Percentiles rank a stretch among this genome's conserved stretches.
These are phyloP conservation scores for Primulina eburnea DNA, from an alignment of 257 asterid species.

Conservation along the genomic window DNA sequence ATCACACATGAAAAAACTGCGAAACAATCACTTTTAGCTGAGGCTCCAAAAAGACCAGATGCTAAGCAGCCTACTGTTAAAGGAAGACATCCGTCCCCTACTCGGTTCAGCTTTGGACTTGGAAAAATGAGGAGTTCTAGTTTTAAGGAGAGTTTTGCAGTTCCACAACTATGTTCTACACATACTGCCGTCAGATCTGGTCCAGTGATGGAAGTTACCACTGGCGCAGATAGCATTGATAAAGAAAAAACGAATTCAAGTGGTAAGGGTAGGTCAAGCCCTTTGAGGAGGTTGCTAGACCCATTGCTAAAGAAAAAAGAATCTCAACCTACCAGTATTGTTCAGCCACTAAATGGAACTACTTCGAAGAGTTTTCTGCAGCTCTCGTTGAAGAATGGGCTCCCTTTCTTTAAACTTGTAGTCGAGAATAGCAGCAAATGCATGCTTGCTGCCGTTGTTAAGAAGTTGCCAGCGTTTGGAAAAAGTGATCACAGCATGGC, in stretches of 20 bases:
- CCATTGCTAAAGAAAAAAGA: slow-evolving; percentile 65
- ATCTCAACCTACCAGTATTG: slow-evolving; percentile 39
- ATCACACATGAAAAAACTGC: slow-evolving; percentile 26
- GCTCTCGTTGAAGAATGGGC: slow-evolving; percentile 62
- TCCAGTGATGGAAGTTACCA: slow-evolving; percentile 38
- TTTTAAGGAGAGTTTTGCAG: slow-evolving; percentile 68
- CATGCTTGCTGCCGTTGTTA: slow-evolving; percentile 75
- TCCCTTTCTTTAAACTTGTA: slow-evolving; percentile 75
- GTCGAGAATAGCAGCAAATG: slow-evolving; percentile 57
- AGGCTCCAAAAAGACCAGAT: slow-evolving; percentile 37
- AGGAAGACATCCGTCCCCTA: slow-evolving; percentile 73
- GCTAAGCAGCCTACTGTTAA: slow-evolving; percentile 36
- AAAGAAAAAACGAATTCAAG: slow-evolving; percentile 45
- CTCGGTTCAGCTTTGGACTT: slow-evolving; percentile 67
- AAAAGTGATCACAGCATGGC: slow-evolving; percentile 52
- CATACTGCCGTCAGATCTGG: slow-evolving; percentile 47
- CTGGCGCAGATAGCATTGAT: slow-evolving; percentile 34
- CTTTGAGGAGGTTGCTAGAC: slow-evolving; percentile 81
- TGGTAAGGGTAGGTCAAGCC: slow-evolving; percentile 63
- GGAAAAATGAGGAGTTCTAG: slow-evolving; percentile 78
- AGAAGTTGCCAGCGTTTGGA: slow-evolving; percentile 48
- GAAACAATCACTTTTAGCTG: slow-evolving; percentile 30
- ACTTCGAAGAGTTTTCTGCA: slow-evolving; percentile 67
- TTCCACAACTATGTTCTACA: slow-evolving; percentile 44
- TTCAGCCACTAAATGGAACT: slow-evolving; percentile 30